Percentiles rank a stretch among this genome's conserved stretches.
Conservation (phyloP, 139 green algal genomes). For the Chlorokybus atmophyticus region DNA sequence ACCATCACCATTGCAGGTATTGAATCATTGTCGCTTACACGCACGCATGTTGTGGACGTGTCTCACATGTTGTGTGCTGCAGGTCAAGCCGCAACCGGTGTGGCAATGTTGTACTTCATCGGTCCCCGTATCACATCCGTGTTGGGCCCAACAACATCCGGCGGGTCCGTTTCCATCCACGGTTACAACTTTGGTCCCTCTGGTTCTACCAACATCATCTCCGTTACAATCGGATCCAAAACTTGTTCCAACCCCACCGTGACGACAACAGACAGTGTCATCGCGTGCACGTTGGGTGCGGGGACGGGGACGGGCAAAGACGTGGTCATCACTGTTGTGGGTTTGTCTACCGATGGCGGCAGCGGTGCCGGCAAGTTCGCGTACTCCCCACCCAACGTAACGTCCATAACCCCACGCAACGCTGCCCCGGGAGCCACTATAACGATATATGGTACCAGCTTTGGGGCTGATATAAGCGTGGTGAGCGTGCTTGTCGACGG, state of each 20-base stretch:
- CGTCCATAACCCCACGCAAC: not conserved
- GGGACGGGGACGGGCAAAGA: not conserved
- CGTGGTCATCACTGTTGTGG: not conserved
- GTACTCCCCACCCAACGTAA: conserved; percentile 3
- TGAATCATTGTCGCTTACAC: too few relatives aligned
- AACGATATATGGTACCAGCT: not conserved
- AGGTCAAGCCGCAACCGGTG: too few relatives aligned
- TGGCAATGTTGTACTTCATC: too few relatives aligned
- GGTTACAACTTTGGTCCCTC: not conserved
- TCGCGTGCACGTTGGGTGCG: not conserved
- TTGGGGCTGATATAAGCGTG: not conserved
- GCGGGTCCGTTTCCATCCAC: not conserved
- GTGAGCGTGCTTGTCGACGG: not conserved
- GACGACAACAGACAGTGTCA: not conserved
- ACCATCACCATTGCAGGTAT: not conserved
- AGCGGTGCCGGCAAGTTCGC: not conserved
- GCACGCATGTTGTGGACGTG: too few relatives aligned
- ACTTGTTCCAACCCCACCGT: not conserved
- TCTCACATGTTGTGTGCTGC: too few relatives aligned
- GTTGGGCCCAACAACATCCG: not conserved
- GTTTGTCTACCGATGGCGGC: not conserved
- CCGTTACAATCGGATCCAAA: not conserved
- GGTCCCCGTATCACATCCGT: not conserved
- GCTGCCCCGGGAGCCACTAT: not conserved
- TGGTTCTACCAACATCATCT: not conserved